Base-by-base conservation (phyloP, 129 eudicot genomes). In the Solidago caesia region DNA sequence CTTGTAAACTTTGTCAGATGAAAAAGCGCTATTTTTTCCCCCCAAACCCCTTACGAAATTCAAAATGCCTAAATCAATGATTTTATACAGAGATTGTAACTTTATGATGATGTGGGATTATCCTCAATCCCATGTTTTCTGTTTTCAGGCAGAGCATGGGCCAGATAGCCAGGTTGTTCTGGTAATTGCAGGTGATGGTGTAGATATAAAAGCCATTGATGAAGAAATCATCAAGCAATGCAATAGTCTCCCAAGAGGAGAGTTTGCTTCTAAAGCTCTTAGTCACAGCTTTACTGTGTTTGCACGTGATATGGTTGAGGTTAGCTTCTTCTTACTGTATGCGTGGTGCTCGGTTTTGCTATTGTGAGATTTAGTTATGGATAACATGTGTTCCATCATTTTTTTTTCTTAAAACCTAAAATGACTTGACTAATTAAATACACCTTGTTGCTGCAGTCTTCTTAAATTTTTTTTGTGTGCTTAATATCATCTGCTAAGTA, bases 261-360 rank as follows among this genome's bases (percentile, higher is more conserved):
- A 89, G 27, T 87, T 89, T 83, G 99, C 99, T 76, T 80, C 66
- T 8, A 91, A 91, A 81, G 99, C 99, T 69, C 84, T 95, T 44
- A 79, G 86, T 67, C 97, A 95, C 84, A 95, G 99, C 84, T 95
- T 91, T 76, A 87, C 85, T 60, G 97, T 91, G 70, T 84, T 89
- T 75, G 97, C 99, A 43, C 92, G 86, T n/a, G 96, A 95, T 82
- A 95, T 95, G 97, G 86, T 95, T 67, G 99, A 95, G 96, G 99
- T 91, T 44, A 67, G 89, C 75, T 68, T 59, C 74, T 66, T 21
- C 46, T 33, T 14, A 41, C 46, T 60, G 7, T 9, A 1, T 6
- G 27, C 41, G 13, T 44, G 39, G 39, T 33, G 39, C 39, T 33
- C 2, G 39, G 39, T 33, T 33, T 33, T 33, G 39, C 39, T 0